A percentile compares a stretch with the other conserved stretches of the same genome.
These are phyloP conservation scores for Buddleja alternifolia DNA, from an alignment of 257 asterid genomes.

Conservation along the genomic window DNA sequence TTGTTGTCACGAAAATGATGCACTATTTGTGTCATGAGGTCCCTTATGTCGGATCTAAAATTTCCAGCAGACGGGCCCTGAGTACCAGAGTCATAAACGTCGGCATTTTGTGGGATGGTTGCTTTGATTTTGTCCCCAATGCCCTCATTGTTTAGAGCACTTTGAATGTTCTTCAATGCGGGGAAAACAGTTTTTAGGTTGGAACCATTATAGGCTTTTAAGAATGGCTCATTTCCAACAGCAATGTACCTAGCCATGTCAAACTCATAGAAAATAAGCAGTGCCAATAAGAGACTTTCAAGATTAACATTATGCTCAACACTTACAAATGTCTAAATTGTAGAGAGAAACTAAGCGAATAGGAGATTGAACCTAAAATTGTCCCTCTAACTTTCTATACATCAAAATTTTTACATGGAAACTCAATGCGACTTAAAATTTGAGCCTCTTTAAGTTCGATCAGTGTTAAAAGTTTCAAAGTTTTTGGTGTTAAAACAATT, in stretches of 20 bases:
- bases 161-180: conserved; percentile 71
- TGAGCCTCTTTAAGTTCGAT: no score
- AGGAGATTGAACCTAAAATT: no score
- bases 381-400: no score
- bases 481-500: no score
- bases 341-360: no score
- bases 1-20: conserved; percentile 41
- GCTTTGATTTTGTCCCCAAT: conserved; percentile 70
- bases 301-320: no score
- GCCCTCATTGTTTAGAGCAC: conserved; percentile 69
- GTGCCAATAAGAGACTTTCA: no score
- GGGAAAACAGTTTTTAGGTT: conserved; percentile 47
- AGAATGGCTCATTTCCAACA: conserved; percentile 88
- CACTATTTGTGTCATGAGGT: conserved; percentile 46
- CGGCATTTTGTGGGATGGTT: conserved; percentile 84
- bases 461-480: no score
- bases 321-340: no score
- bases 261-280: background rate
- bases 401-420: no score
- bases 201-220: conserved; percentile 67
- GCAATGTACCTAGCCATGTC: conserved; percentile 65
- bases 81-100: conserved; percentile 63
- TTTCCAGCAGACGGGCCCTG: conserved; percentile 60
- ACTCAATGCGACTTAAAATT: no score
- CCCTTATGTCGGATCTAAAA: conserved; percentile 51